These are phyloP conservation scores for Starmera stellimalicola DNA, from an alignment of 1,139 yeast species.

Conservation along the genomic window DNA sequence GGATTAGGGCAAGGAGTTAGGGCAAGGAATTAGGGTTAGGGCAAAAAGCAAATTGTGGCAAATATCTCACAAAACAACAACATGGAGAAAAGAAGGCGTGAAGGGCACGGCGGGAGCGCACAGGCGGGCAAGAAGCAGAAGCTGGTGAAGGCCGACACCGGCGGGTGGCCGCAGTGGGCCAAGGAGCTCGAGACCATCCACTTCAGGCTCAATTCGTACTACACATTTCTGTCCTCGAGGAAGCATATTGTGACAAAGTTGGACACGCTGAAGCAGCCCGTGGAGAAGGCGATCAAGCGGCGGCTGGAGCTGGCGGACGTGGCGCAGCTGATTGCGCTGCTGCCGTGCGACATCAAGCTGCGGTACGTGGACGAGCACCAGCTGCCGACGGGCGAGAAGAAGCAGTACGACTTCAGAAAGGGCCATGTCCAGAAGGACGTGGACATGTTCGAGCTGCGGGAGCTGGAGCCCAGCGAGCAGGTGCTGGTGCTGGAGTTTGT, in stretches of 20 bases:
- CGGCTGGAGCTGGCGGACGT: constrained; percentile 38
- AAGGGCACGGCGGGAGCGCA: no score
- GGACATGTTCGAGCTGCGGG: constrained; percentile 39
- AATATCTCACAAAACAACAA: no score
- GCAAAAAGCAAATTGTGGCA: no score
- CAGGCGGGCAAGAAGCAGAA: background rate
- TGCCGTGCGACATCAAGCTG: constrained; percentile 61
- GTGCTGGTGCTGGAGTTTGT: constrained; percentile 67
- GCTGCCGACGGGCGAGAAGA: constrained; percentile 32
- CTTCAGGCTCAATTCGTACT: constrained; percentile 42
- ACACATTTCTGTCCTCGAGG: constrained; percentile 45
- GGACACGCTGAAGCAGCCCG: constrained; percentile 37
- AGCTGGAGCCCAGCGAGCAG: constrained; percentile 30
- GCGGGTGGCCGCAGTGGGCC: constrained; percentile 20
- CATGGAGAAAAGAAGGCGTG: no score
- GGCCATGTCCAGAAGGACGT: constrained; percentile 38
- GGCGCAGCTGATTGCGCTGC: constrained; percentile 50
- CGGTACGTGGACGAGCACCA: constrained; percentile 73
- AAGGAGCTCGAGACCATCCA: constrained; percentile 33
- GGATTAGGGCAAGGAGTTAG: no score
- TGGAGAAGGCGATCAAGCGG: constrained; percentile 34
- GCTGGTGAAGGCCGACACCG: constrained; percentile 1
- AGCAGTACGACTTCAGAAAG: constrained; percentile 36
- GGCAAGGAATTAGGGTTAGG: no score
- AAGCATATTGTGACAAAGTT: constrained; percentile 48